Evolutionary conservation across 495 filamentous ascomycete species (phyloP).

Genomic region (Hypomontagnella submonticulosa): DNA sequence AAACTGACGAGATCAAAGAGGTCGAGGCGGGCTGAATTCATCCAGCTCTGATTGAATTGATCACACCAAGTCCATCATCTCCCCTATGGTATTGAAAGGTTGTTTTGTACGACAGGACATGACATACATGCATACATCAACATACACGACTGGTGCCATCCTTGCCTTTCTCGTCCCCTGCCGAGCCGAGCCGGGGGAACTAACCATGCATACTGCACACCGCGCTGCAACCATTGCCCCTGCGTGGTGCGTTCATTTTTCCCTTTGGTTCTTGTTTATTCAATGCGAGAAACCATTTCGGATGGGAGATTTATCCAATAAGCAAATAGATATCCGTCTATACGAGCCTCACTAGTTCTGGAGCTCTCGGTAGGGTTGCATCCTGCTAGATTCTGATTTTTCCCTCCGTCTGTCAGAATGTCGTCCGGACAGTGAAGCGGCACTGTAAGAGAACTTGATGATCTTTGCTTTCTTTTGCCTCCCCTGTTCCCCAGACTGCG

Average conservation of each 20-base stretch:
- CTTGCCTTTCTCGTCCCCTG: slow-evolving; percentile 16
- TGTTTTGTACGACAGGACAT: slow-evolving; percentile 9
- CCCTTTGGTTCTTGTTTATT: slow-evolving; percentile 4
- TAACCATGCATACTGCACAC: slow-evolving; percentile 17
- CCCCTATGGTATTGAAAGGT: not conserved
- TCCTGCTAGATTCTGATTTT: slow-evolving; percentile 9
- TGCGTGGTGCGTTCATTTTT: slow-evolving; percentile 29
- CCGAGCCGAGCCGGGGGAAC: slow-evolving; percentile 32
- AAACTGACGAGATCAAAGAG: not conserved
- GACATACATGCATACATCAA: too few species aligned
- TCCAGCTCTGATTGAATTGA: not conserved
- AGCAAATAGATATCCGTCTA: slow-evolving; percentile 18
- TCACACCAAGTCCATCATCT: not conserved
- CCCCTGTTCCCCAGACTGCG: slow-evolving; percentile 16
- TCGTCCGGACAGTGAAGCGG: slow-evolving; percentile 1
- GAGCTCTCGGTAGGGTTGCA: slow-evolving; percentile 23
- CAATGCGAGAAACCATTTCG: slow-evolving; percentile 8
- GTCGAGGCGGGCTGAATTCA: not conserved
- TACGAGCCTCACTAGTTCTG: slow-evolving; percentile 28
- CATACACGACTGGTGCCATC: not conserved
- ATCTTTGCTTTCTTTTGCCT: not conserved
- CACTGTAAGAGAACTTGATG: slow-evolving; percentile 15
- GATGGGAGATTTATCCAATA: slow-evolving; percentile 23
- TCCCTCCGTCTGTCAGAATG: slow-evolving; percentile 3
- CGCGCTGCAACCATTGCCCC: slow-evolving; percentile 31